phyloP scores from a whole-genome alignment of 106 monocot species.

The Iris macrosiphon region DNA sequence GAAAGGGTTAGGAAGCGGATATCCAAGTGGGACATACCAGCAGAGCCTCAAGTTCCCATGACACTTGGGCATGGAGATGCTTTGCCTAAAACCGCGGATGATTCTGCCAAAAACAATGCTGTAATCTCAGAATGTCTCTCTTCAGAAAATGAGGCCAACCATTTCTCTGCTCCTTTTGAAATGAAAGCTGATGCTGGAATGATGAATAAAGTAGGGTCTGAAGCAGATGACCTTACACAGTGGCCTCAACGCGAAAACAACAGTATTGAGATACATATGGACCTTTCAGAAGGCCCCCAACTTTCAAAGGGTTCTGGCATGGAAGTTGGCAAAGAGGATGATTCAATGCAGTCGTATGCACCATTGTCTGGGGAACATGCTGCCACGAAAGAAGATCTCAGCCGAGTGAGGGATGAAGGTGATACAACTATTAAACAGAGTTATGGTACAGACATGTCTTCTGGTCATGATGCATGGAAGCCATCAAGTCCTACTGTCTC shows the following conservation, averaged over 20 bases:
- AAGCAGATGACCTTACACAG: background rate
- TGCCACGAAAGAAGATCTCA: background rate
- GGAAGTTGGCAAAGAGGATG: background rate
- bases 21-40: slow-evolving; percentile 41
- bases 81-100: slow-evolving; percentile 9
- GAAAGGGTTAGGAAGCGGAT: slow-evolving; percentile 25
- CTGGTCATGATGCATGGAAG: background rate
- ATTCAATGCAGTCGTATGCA: background rate
- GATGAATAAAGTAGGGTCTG: background rate
- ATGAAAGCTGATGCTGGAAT: background rate
- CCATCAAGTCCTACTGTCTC: background rate
- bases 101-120: slow-evolving; percentile 1
- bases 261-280: background rate
- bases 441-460: background rate
- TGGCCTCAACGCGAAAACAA: background rate
- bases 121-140: slow-evolving; percentile 4
- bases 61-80: slow-evolving; percentile 5
- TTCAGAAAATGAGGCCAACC: slow-evolving; percentile 1
- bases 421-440: background rate
- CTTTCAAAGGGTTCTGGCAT: background rate
- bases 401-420: background rate
- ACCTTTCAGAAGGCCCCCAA: background rate
- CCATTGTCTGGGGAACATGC: background rate
- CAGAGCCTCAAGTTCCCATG: slow-evolving; percentile 13
- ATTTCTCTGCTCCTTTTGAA: background rate